These are phyloP conservation scores for Metschnikowia gelsemii DNA, from an alignment of 805 yeast genomes.

Conservation along the genomic window DNA sequence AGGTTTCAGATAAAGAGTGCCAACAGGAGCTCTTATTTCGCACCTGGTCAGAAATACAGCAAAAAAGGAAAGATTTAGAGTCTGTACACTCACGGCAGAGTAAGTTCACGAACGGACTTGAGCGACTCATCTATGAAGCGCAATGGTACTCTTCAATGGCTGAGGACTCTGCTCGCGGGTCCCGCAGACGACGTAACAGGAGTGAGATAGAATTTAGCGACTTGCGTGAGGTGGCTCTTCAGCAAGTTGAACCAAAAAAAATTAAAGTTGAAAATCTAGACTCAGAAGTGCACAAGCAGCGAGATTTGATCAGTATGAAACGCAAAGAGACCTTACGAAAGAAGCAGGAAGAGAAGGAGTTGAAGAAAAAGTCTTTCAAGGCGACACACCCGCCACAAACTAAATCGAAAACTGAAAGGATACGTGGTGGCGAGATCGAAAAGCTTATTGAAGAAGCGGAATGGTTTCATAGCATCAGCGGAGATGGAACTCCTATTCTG, in stretches of 20 bases:
- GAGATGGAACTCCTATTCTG: conserved; percentile 33
- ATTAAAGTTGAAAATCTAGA: conserved; percentile 1
- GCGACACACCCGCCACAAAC: conserved; percentile 6
- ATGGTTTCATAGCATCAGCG: conserved; percentile 43
- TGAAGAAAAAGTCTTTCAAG: conserved; percentile 1
- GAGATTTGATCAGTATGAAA: conserved; percentile 7
- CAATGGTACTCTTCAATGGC: conserved; percentile 35
- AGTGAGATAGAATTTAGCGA: conserved; percentile 19
- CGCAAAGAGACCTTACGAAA: conserved; percentile 8
- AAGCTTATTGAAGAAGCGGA: conserved; percentile 27
- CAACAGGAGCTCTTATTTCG: conserved; percentile 28
- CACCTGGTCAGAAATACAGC: conserved; percentile 21
- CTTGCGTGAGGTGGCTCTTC: conserved; percentile 14
- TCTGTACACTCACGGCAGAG: conserved; percentile 28
- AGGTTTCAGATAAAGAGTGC: conserved; percentile 17
- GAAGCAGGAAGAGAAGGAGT: conserved; percentile 10
- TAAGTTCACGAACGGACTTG: conserved; percentile 29
- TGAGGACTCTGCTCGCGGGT: conserved; percentile 16
- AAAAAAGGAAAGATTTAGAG: conserved; percentile 25
- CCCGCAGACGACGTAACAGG: conserved; percentile 19
- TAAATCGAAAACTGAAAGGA: conserved; percentile 4
- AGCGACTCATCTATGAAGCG: conserved; percentile 39
- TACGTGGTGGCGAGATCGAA: conserved; percentile 7
- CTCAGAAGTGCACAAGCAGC: conserved; percentile 2
- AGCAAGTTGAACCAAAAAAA: conserved; percentile 8